Evolutionary conservation across 208 protist species (phyloP).

Genomic region (Acanthamoeba culbertsoni): DNA sequence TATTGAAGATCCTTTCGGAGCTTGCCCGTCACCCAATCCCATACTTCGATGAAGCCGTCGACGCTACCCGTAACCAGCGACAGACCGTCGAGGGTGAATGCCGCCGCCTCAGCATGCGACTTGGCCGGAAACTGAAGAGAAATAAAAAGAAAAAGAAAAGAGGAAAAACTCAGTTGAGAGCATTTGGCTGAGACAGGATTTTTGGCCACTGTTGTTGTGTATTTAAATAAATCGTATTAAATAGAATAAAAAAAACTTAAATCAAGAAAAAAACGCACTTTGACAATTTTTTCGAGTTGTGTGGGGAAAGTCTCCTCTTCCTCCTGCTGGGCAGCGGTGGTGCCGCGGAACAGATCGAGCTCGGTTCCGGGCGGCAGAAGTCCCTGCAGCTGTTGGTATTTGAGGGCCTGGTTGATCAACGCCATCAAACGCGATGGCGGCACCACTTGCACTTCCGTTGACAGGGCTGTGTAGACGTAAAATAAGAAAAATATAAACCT

Average conservation of each 20-base stretch:
- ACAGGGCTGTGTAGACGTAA: background rate
- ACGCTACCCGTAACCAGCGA: constrained; percentile 63
- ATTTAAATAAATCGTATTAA: background rate
- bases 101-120: constrained; percentile 55
- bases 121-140: constrained; percentile 35
- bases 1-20: constrained; percentile 54
- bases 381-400: constrained; percentile 57
- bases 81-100: constrained; percentile 57
- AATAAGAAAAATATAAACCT: background rate
- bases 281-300: constrained; percentile 42
- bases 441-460: constrained; percentile 41
- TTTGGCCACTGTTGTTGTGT: no score
- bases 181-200: no score
- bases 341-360: constrained; percentile 57
- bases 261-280: background rate
- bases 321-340: constrained; percentile 34
- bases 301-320: constrained; percentile 52
- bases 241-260: background rate
- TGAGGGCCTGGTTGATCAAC: constrained; percentile 55
- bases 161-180: background rate
- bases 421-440: constrained; percentile 59
- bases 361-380: constrained; percentile 50
- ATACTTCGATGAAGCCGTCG: constrained; percentile 61
- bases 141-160: background rate
- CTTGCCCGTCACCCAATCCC: constrained; percentile 60